Evolutionary conservation across 1,284 basidiomycete species (phyloP).

Genomic region (Rhizoctonia solani): DNA sequence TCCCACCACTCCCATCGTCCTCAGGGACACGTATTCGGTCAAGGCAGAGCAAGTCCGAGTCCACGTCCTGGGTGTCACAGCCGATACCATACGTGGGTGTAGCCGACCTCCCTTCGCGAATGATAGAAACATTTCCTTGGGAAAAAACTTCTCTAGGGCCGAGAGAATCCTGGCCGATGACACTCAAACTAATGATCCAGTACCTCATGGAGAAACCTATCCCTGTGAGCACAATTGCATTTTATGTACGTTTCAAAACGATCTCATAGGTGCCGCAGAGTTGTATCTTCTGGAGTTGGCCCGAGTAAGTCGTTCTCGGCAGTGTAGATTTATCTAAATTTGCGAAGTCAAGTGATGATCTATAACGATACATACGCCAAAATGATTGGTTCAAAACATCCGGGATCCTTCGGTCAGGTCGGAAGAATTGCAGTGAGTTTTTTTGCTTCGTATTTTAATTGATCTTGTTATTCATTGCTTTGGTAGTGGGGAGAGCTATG

Average conservation of each 20-base stretch:
- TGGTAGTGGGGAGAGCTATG: conserved; percentile 34
- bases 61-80: not conserved
- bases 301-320: conserved; percentile 12
- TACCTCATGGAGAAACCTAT: conserved; percentile 30
- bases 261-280: not conserved
- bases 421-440: conserved; percentile 20
- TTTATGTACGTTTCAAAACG: not conserved
- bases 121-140: conserved; percentile 34
- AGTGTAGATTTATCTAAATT: not conserved
- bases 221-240: conserved; percentile 15
- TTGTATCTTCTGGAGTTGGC: conserved; percentile 20
- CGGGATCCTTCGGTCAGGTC: conserved; percentile 28
- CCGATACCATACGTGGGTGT: not conserved
- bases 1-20: conserved; percentile 1
- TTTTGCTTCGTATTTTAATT: not conserved
- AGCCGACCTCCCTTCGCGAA: not conserved
- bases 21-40: conserved; percentile 1
- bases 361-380: conserved; percentile 38
- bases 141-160: conserved; percentile 29
- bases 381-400: conserved; percentile 37
- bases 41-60: not conserved
- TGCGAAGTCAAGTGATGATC: conserved; percentile 23
- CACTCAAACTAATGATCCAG: conserved; percentile 20
- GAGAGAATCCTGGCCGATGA: conserved; percentile 22
- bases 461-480: not conserved